These are phyloP conservation scores for Pachyrhizus erosus DNA, from an alignment of 306 rosid genomes.

Conservation along the genomic window DNA sequence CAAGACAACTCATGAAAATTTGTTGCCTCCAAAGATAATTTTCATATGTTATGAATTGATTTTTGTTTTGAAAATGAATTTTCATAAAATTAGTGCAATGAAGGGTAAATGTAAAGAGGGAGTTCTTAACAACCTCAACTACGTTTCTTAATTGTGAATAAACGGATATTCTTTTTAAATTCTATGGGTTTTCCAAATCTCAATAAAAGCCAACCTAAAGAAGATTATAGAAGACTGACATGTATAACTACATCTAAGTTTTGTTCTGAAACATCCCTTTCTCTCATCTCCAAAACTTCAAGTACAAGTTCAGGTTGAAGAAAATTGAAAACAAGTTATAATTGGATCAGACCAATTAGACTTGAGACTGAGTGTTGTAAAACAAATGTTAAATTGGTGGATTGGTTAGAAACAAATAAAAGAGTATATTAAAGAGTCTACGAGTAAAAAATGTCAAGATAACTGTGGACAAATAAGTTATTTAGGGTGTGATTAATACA, in stretches of 20 bases:
- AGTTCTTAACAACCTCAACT: too few species aligned
- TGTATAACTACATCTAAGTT: background rate
- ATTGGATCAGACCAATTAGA: background rate
- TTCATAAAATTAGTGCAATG: background rate
- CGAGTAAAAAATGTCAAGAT: too few species aligned
- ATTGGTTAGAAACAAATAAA: too few species aligned
- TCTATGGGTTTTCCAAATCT: background rate
- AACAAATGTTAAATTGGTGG: too few species aligned
- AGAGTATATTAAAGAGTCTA: too few species aligned
- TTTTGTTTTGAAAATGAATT: background rate
- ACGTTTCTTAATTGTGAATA: too few species aligned
- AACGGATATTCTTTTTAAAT: background rate
- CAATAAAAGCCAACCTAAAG: background rate
- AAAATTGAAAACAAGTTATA: background rate
- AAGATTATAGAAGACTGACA: background rate
- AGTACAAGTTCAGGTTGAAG: background rate
- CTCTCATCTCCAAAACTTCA: background rate
- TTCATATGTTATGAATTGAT: background rate
- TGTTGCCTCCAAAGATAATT: background rate
- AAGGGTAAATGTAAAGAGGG: background rate
- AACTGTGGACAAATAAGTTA: too few species aligned
- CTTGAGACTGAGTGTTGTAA: background rate
- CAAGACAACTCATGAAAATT: background rate
- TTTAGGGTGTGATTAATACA: too few species aligned
- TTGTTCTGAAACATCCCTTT: too few species aligned